Evolutionary conservation across 2,329 filamentous ascomycete genomes (phyloP), one percentile per base, ranked within the genome.

Genomic region (Monosporascus cannonballus): DNA sequence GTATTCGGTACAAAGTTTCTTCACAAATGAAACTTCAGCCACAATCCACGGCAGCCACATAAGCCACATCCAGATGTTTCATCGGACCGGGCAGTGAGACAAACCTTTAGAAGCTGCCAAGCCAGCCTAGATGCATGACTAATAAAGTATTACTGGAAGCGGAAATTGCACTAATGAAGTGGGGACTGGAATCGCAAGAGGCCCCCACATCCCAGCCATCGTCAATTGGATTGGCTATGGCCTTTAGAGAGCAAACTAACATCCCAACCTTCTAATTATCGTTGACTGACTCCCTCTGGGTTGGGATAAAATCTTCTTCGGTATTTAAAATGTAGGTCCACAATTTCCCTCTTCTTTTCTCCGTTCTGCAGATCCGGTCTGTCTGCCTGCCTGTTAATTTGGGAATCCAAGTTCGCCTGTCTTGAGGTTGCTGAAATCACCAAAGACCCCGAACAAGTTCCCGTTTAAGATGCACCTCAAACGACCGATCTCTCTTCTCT

Each of bases 241-340:
- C 17, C 18, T 20, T 15, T 18, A 18, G 18, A 18, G 18, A 20
- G 22, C 36, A 47, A 47, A 34, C 46, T 7, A n/a, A 27, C 18
- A 51, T 49, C 56, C 57, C 57, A 59, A 55, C 57, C 57, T 51
- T 59, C 57, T 37, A 41, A 59, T 56, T 59, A 56, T 56, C 49
- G n/a, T 53, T 37, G 51, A 52, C 47, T 47, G 30, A 50, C 83
- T 64, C 81, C 86, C 58, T 75, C 36, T 49, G 34, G 30, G 24
- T 49, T 17, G 20, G n/a, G 9, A 27, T 17, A 15, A 22, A 42
- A 24, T 49, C 14, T 18, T 36, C 27, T 15, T 11, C 17, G 11
- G n/a, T 37, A 18, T n/a, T 38, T 48, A 37, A 48, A 20, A 48
- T 22, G 36, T 48, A 48, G 47, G 47, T 48, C 36, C 37, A 41